A percentile compares a stretch with the other conserved stretches of the same genome.
Conservation (phyloP, 1,139 yeast genomes). For the Yamadazyma spencermartinsiae region DNA sequence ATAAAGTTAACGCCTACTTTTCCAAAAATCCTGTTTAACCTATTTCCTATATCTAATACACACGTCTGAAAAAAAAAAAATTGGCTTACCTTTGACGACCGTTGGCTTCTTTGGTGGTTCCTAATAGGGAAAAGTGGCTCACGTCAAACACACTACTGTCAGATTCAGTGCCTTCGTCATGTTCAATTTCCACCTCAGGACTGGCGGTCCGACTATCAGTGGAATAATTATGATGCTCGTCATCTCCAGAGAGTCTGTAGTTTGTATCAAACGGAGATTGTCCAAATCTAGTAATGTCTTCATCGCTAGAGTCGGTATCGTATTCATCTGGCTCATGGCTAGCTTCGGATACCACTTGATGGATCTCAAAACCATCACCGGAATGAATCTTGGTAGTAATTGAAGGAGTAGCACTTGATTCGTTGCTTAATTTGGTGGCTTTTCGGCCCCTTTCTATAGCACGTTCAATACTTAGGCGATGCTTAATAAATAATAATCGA, state of each 20-base stretch:
- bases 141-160: slow-evolving; percentile 1
- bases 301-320: slow-evolving; percentile 22
- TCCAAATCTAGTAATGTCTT: slow-evolving; percentile 12
- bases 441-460: slow-evolving; percentile 56
- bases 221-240: slow-evolving; percentile 2
- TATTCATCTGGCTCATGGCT: slow-evolving; percentile 19
- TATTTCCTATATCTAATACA: no score
- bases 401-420: not conserved
- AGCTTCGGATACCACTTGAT: slow-evolving; percentile 8
- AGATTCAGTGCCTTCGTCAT: not conserved
- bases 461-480: slow-evolving; percentile 63
- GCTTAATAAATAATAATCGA: slow-evolving; percentile 60
- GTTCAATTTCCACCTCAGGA: slow-evolving; percentile 11
- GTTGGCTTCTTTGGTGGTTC: not conserved
- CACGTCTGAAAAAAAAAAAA: no score
- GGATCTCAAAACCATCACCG: slow-evolving; percentile 15
- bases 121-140: slow-evolving; percentile 1
- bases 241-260: slow-evolving; percentile 7
- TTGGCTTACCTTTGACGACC: slow-evolving; percentile 5
- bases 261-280: slow-evolving; percentile 13
- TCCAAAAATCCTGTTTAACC: slow-evolving; percentile 5
- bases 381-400: not conserved
- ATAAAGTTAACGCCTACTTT: slow-evolving; percentile 21
- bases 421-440: slow-evolving; percentile 19
- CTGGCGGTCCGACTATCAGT: slow-evolving; percentile 16